Percentiles rank a stretch among this genome's conserved stretches.
Evolutionary conservation across 2,329 filamentous ascomycete genomes (phyloP).

Genomic region (Paramyrothecium sp.): DNA sequence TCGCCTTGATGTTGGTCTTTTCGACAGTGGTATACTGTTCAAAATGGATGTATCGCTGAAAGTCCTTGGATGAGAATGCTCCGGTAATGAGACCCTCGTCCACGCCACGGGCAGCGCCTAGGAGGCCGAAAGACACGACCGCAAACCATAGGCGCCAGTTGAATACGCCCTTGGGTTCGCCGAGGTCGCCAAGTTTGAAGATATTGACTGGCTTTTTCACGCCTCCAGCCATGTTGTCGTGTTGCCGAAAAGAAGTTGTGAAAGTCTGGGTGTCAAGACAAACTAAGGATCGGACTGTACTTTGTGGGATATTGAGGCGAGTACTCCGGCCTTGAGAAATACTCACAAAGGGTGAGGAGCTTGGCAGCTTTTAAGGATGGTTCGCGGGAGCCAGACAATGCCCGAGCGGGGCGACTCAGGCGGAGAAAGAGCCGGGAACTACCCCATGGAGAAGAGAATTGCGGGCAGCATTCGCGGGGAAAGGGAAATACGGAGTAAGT

Average conservation of each 20-base stretch:
- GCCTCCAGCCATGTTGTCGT: constrained; percentile 43
- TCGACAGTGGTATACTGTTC: constrained; percentile 48
- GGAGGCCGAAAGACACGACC: constrained; percentile 69
- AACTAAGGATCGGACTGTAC: neutral
- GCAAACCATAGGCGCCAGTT: constrained; percentile 81
- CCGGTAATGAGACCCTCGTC: constrained; percentile 78
- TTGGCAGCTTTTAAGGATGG: neutral
- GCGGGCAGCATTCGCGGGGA: neutral
- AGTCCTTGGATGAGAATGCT: constrained; percentile 64
- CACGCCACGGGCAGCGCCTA: constrained; percentile 74
- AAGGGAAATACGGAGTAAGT: neutral
- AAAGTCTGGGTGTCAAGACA: neutral
- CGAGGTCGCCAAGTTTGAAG: constrained; percentile 62
- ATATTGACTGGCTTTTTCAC: constrained; percentile 59
- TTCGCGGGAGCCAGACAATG: neutral
- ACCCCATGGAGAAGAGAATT: neutral
- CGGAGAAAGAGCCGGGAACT: neutral
- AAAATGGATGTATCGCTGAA: constrained; percentile 59
- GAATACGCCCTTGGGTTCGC: constrained; percentile 67
- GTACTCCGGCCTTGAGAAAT: neutral
- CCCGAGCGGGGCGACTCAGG: neutral
- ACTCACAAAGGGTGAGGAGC: neutral
- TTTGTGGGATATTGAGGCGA: neutral
- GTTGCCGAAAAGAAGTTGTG: neutral
- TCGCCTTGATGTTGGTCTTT: constrained; percentile 68